Percentiles rank a stretch among this genome's conserved stretches.
phyloP scores from a whole-genome alignment of 805 yeast species.

The Candida boidinii region DNA sequence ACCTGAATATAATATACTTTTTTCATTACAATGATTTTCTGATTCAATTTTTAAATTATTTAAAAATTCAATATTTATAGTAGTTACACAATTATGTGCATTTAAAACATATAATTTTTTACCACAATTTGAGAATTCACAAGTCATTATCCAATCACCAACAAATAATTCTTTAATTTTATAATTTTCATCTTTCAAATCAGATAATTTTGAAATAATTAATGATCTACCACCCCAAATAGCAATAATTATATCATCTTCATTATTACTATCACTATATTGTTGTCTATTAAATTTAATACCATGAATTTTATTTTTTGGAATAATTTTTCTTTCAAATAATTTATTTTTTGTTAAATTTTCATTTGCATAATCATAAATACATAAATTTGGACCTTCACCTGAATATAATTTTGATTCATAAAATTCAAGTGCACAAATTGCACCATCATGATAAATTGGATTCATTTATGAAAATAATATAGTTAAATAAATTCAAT shows the following conservation, averaged over 20 bases:
- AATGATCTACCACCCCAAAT: conserved; percentile 73
- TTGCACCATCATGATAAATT: conserved; percentile 52
- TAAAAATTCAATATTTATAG: conserved; percentile 23
- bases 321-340: conserved; percentile 39
- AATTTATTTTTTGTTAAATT: conserved; percentile 21
- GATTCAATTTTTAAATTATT: conserved; percentile 17
- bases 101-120: conserved; percentile 48
- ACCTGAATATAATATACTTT: conserved; percentile 85
- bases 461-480: conserved; percentile 7
- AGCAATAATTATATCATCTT: conserved; percentile 22
- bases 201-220: conserved; percentile 28
- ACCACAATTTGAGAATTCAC: conserved; percentile 36
- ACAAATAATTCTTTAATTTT: conserved; percentile 36
- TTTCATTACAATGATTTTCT: conserved; percentile 47
- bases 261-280: conserved; percentile 2
- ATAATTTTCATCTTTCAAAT: conserved; percentile 14
- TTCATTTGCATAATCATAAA: conserved; percentile 37
- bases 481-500: too few species aligned
- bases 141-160: conserved; percentile 75
- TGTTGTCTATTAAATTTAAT: conserved; percentile 35
- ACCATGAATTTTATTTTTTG: conserved; percentile 79
- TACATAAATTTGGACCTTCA: conserved; percentile 58
- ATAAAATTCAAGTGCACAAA: conserved; percentile 49
- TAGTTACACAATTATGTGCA: conserved; percentile 66
- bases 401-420: conserved; percentile 44